Evolutionary conservation across 2,329 filamentous ascomycete species (phyloP).

Genomic region (Diaporthe sp.): DNA sequence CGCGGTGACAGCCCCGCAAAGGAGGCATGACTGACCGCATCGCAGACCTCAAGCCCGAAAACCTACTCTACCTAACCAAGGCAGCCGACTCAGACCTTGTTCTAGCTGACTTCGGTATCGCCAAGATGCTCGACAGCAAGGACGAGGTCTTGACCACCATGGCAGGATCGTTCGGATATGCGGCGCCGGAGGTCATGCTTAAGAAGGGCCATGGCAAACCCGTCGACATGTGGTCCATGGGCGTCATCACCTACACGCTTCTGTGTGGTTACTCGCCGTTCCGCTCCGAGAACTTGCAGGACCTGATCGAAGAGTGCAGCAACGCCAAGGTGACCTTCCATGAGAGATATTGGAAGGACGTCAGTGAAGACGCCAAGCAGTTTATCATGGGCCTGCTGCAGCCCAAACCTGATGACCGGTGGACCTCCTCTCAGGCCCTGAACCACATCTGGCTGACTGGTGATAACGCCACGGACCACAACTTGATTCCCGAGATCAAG

Average conservation of each 20-base stretch:
- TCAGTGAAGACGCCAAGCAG: slow-evolving; percentile 93
- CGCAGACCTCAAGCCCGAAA: slow-evolving; percentile 96
- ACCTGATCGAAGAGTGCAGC: slow-evolving; percentile 95
- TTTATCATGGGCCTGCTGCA: slow-evolving; percentile 90
- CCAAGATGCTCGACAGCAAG: slow-evolving; percentile 94
- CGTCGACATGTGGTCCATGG: slow-evolving; percentile 99
- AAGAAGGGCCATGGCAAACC: slow-evolving; percentile 98
- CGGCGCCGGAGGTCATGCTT: slow-evolving; percentile 97
- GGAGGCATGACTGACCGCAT: slow-evolving; percentile 17
- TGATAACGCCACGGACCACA: slow-evolving; percentile 92
- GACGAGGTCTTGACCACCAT: slow-evolving; percentile 96
- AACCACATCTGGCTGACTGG: slow-evolving; percentile 91
- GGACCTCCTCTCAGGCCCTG: slow-evolving; percentile 83
- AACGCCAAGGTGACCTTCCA: slow-evolving; percentile 91
- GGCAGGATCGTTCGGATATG: slow-evolving; percentile 98
- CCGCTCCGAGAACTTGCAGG: slow-evolving; percentile 91
- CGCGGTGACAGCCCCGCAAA: background rate
- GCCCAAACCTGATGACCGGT: slow-evolving; percentile 81
- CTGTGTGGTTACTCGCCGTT: slow-evolving; percentile 99
- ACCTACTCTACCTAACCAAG: slow-evolving; percentile 91
- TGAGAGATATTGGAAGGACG: slow-evolving; percentile 98
- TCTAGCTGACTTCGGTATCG: slow-evolving; percentile 97
- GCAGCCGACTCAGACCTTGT: slow-evolving; percentile 86
- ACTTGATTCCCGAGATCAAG: slow-evolving; percentile 96
- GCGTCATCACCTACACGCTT: slow-evolving; percentile 98